Evolutionary conservation across 352 stramenopile species (phyloP).

Genomic region (Chrysophaeum taylorii): DNA sequence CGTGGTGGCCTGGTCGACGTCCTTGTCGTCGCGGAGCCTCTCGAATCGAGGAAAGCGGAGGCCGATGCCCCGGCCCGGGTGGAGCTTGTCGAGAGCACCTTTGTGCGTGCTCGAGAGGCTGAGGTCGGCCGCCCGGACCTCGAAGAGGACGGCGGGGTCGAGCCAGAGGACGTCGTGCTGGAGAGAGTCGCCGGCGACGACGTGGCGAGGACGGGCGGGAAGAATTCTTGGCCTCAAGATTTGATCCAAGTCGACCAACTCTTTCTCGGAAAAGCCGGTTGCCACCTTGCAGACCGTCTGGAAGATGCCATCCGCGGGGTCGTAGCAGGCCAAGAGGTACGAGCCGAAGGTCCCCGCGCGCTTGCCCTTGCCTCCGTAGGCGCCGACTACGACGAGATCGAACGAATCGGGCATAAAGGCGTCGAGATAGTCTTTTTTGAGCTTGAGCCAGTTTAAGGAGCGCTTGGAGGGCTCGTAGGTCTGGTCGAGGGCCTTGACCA

Average conservation of each 20-base stretch:
- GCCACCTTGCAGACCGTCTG: slow-evolving; percentile 97
- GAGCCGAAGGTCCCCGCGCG: slow-evolving; percentile 90
- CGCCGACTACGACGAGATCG: slow-evolving; percentile 96
- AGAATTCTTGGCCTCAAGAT: not conserved
- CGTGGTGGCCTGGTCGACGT: slow-evolving; percentile 82
- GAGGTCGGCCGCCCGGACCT: slow-evolving; percentile 94
- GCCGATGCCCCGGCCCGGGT: slow-evolving; percentile 83
- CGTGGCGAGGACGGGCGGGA: not conserved
- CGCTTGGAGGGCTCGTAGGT: slow-evolving; percentile 93
- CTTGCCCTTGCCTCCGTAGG: slow-evolving; percentile 89
- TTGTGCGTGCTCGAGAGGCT: slow-evolving; percentile 96
- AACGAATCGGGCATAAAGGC: slow-evolving; percentile 92
- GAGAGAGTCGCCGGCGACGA: slow-evolving; percentile 60
- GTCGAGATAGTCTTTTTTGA: slow-evolving; percentile 99
- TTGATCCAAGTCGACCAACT: slow-evolving; percentile 74
- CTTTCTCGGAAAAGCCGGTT: slow-evolving; percentile 96
- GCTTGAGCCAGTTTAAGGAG: slow-evolving; percentile 98
- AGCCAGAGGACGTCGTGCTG: slow-evolving; percentile 84
- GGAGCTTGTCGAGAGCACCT: slow-evolving; percentile 48
- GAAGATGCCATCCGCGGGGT: slow-evolving; percentile 91
- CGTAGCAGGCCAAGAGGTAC: slow-evolving; percentile 96
- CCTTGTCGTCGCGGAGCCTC: slow-evolving; percentile 93
- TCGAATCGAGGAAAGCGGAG: slow-evolving; percentile 97
- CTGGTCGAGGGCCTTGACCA: slow-evolving; percentile 98
- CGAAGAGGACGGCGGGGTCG: slow-evolving; percentile 88